Conservation (phyloP, 2,329 filamentous ascomycete genomes). For the Talaromyces verruculosus region DNA sequence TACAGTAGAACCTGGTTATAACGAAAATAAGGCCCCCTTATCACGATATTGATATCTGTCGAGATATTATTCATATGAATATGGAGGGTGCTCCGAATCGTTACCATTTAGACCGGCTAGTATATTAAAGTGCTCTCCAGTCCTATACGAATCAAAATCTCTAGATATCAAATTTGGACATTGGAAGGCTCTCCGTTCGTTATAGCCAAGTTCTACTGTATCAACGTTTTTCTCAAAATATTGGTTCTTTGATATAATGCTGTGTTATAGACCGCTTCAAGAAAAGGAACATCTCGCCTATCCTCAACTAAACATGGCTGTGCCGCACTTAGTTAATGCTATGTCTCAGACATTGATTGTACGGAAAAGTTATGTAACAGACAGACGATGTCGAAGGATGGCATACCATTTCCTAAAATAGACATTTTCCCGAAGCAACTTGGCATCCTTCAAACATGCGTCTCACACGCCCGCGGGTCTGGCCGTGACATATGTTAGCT, state of each 20-base stretch:
- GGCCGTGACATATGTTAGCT: neutral
- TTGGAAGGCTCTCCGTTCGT: too few relatives aligned
- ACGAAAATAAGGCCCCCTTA: too few relatives aligned
- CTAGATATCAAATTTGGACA: too few relatives aligned
- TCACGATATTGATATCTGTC: too few relatives aligned
- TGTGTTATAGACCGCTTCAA: neutral
- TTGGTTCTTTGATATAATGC: neutral
- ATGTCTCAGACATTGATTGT: neutral
- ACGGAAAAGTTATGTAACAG: neutral
- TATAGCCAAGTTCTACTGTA: too few relatives aligned
- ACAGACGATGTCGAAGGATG: neutral
- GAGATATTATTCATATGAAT: too few relatives aligned
- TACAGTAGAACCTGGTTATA: too few relatives aligned
- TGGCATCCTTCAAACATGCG: neutral
- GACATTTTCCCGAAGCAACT: neutral
- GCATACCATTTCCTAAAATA: neutral
- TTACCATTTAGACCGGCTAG: too few relatives aligned
- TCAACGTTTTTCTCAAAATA: neutral
- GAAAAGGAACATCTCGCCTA: neutral
- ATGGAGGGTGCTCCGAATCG: too few relatives aligned
- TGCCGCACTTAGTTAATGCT: neutral
- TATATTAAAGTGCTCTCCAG: too few relatives aligned
- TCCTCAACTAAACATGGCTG: neutral
- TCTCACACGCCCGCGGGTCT: neutral
- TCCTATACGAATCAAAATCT: too few relatives aligned